Evolutionary conservation across 2,329 filamentous ascomycete species (phyloP).

Genomic region (Colletotrichum sp.): DNA sequence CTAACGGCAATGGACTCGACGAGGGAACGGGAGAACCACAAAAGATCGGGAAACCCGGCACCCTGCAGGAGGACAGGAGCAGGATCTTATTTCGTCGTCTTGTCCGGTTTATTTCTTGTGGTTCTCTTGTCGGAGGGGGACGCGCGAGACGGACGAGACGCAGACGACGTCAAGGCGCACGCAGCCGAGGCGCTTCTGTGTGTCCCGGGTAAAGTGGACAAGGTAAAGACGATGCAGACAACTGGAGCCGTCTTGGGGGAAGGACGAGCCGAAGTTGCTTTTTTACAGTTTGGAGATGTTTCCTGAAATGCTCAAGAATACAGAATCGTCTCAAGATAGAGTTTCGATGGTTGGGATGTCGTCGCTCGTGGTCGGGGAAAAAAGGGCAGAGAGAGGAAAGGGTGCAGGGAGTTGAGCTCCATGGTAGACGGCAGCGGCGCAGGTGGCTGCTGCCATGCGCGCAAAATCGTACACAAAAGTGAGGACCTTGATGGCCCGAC

Average conservation of each 20-base stretch:
- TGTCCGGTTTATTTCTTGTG: background rate
- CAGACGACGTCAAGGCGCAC: background rate
- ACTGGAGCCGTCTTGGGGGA: background rate
- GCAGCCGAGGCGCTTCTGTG: background rate
- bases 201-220: background rate
- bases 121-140: background rate
- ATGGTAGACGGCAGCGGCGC: background rate
- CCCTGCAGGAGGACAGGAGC: conserved; percentile 1
- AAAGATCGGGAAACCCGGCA: conserved; percentile 6
- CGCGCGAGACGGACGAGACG: background rate
- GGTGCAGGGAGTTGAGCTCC: background rate
- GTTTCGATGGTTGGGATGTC: background rate
- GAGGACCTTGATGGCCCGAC: conserved; percentile 20
- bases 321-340: background rate
- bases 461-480: background rate
- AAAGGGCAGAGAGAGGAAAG: background rate
- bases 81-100: conserved; percentile 1
- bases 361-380: background rate
- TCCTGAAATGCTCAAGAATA: background rate
- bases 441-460: background rate
- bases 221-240: background rate
- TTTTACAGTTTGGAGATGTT: background rate
- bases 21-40: conserved; percentile 7
- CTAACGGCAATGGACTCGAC: conserved; percentile 1
- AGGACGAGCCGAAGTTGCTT: background rate